Evolutionary conservation across 2,329 filamentous ascomycete genomes (phyloP).

Genomic region (Sordariomycetes sp.): DNA sequence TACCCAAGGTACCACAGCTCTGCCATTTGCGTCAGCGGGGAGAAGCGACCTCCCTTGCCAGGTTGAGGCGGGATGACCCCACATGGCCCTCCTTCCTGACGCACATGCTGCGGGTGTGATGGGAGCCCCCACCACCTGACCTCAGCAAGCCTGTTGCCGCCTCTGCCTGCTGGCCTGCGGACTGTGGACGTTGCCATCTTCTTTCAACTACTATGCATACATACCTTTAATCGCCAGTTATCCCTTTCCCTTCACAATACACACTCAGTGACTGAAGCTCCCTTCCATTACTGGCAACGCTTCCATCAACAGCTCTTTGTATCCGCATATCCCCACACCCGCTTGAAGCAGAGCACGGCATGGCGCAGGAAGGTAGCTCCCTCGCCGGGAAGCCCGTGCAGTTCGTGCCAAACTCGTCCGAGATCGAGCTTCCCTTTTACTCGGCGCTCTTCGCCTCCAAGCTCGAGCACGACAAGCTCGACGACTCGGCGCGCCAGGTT

Average conservation of each 20-base stretch:
- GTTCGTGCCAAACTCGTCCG: constrained; percentile 85
- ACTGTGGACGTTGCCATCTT: not conserved
- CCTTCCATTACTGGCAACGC: too few relatives aligned
- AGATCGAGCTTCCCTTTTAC: constrained; percentile 94
- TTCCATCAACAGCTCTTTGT: not conserved
- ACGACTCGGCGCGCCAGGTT: constrained; percentile 80
- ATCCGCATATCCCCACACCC: not conserved
- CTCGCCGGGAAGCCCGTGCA: constrained; percentile 26
- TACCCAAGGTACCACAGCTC: not conserved
- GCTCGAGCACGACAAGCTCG: constrained; percentile 93
- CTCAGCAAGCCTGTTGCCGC: not conserved
- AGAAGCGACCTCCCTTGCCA: constrained; percentile 1
- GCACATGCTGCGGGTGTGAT: not conserved
- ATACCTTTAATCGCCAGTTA: too few relatives aligned
- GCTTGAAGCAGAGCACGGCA: not conserved
- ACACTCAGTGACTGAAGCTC: too few relatives aligned
- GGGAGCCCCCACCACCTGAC: not conserved
- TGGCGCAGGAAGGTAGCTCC: not conserved
- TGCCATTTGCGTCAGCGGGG: not conserved
- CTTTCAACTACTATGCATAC: not conserved
- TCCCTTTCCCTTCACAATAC: too few relatives aligned
- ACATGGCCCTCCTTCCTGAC: not conserved
- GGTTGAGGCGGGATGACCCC: not conserved
- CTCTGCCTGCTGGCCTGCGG: not conserved
- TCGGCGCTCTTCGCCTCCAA: constrained; percentile 85